Percentiles rank a stretch among this genome's conserved stretches.
phyloP scores from a whole-genome alignment of 176 grass and related monocot genomes.

The Dactylis glomerata region DNA sequence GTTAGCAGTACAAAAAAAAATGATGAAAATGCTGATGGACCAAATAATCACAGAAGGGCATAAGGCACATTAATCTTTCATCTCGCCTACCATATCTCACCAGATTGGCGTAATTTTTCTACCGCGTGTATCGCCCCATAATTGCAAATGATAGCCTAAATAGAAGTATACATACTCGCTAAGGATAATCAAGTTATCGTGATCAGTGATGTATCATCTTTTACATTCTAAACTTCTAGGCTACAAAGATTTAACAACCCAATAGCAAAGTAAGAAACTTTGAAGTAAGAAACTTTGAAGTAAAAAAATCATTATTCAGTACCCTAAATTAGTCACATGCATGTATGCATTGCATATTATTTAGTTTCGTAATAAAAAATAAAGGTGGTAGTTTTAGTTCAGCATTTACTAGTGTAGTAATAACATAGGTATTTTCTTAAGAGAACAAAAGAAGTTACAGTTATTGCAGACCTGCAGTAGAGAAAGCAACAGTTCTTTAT shows the following conservation, averaged over 20 bases:
- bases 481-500: not conserved
- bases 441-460: not conserved
- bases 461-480: not conserved
- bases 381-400: not conserved
- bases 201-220: not conserved
- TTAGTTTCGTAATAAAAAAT: not conserved
- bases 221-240: not conserved
- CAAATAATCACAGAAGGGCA: not conserved
- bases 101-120: too few species aligned
- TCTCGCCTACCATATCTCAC: too few species aligned
- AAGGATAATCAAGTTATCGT: not conserved
- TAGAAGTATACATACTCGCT: not conserved
- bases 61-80: not conserved
- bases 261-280: not conserved
- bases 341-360: not conserved
- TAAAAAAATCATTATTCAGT: not conserved
- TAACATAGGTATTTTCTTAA: not conserved
- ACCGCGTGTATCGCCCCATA: too few species aligned
- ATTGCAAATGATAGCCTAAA: not conserved
- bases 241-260: not conserved
- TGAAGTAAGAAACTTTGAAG: not conserved
- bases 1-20: conserved; percentile 1
- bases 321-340: not conserved
- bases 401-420: not conserved
- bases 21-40: not conserved